A percentile compares a stretch with the other conserved stretches of the same genome.
These are phyloP conservation scores for Colletotrichum agaves DNA, from an alignment of 2,329 filamentous ascomycete species.

Conservation along the genomic window DNA sequence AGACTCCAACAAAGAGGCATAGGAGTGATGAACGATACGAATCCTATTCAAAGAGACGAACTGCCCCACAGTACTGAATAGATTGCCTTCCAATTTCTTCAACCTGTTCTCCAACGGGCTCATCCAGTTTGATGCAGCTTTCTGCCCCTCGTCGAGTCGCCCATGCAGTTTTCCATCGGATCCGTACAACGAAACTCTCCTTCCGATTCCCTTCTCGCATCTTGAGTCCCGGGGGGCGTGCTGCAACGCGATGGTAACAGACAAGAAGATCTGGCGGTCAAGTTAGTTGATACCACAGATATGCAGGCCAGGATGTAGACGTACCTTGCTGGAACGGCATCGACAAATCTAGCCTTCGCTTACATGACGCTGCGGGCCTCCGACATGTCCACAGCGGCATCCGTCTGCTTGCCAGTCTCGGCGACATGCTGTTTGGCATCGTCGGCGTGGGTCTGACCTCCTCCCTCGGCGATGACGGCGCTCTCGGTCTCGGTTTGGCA, in stretches of 20 bases:
- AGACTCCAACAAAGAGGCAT: too few relatives aligned
- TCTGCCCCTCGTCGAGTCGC: neutral
- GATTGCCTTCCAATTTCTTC: neutral
- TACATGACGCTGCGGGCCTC: neutral
- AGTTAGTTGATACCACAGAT: neutral
- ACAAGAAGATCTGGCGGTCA: neutral
- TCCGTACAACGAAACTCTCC: neutral
- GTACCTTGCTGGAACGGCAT: too few relatives aligned
- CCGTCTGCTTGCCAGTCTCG: neutral
- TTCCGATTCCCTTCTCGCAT: neutral
- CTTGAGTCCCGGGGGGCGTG: neutral
- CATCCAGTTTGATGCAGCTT: neutral
- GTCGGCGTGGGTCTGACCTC: neutral
- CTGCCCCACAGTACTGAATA: too few relatives aligned
- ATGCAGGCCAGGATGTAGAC: too few relatives aligned
- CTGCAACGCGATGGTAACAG: too few relatives aligned
- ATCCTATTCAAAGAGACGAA: too few relatives aligned
- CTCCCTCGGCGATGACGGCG: neutral
- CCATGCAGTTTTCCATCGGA: neutral
- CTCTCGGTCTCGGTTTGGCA: neutral
- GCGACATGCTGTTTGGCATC: neutral
- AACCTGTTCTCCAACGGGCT: neutral
- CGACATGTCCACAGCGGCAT: neutral
- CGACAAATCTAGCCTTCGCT: neutral
- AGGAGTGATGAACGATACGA: too few relatives aligned